A percentile compares a stretch with the other conserved stretches of the same genome.
These are phyloP conservation scores for Talaromyces atroroseus DNA, from an alignment of 2,329 filamentous ascomycete genomes.

Conservation along the genomic window DNA sequence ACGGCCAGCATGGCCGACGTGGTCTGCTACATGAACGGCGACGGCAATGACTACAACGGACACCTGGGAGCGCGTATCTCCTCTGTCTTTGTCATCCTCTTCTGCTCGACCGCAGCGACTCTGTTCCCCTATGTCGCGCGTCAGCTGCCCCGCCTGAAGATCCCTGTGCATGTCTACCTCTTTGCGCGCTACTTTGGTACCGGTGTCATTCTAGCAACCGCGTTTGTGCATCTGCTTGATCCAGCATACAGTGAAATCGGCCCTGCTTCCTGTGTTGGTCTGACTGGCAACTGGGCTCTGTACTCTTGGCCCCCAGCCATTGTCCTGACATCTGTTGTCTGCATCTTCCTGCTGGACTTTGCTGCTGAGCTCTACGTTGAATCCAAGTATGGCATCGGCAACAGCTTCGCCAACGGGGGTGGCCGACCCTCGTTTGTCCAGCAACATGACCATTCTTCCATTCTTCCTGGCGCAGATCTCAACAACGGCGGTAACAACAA, in stretches of 20 bases:
- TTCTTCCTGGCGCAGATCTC: background rate
- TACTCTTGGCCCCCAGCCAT: slow-evolving; percentile 53
- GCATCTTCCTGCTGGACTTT: slow-evolving; percentile 50
- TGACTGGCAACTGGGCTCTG: slow-evolving; percentile 48
- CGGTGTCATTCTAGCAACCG: slow-evolving; percentile 45
- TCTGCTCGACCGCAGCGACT: slow-evolving; percentile 37
- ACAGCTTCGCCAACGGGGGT: slow-evolving; percentile 22
- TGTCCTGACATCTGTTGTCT: slow-evolving; percentile 43
- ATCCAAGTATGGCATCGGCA: slow-evolving; percentile 40
- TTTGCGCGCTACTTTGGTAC: slow-evolving; percentile 46
- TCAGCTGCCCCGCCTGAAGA: slow-evolving; percentile 30
- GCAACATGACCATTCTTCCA: slow-evolving; percentile 6
- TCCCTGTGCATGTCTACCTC: slow-evolving; percentile 42
- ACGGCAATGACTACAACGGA: slow-evolving; percentile 52
- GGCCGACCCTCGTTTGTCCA: slow-evolving; percentile 15
- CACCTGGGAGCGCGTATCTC: slow-evolving; percentile 40
- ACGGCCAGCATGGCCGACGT: slow-evolving; percentile 40
- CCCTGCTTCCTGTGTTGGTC: slow-evolving; percentile 46
- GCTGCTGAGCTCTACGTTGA: slow-evolving; percentile 48
- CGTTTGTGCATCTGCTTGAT: slow-evolving; percentile 45
- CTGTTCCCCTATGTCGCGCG: slow-evolving; percentile 46
- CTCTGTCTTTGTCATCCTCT: slow-evolving; percentile 42
- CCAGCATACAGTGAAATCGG: slow-evolving; percentile 44
- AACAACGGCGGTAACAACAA: background rate
- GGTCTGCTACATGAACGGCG: slow-evolving; percentile 46